Evolutionary conservation across 192 early-diverging fungal genomes (phyloP).

Genomic region (Irineochytrium annulatum): DNA sequence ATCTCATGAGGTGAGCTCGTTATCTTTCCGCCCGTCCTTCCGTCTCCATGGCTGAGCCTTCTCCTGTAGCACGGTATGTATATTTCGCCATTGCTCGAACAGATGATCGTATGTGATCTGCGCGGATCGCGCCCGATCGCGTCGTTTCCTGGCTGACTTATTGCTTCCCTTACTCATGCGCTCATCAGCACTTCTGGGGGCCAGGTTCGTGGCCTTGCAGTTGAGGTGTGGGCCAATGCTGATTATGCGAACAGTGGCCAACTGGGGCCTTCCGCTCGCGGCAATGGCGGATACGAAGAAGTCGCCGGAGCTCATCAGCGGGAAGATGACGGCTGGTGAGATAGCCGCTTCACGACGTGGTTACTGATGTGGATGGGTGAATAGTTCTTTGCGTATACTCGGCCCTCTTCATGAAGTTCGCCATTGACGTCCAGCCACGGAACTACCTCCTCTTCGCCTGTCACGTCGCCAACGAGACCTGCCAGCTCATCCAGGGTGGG

Average conservation of each 20-base stretch:
- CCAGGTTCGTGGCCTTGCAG: constrained; percentile 23
- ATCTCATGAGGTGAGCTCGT: constrained; percentile 42
- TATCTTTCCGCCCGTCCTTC: neutral
- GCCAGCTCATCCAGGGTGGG: constrained; percentile 84
- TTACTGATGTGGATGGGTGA: no score
- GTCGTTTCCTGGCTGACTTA: no score
- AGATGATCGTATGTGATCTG: no score
- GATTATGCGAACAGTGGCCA: constrained; percentile 35
- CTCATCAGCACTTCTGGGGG: constrained; percentile 50
- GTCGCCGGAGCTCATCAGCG: constrained; percentile 85
- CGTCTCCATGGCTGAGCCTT: no score
- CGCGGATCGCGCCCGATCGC: no score
- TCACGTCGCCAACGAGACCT: constrained; percentile 84
- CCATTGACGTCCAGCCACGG: constrained; percentile 82
- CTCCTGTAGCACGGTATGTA: constrained; percentile 1
- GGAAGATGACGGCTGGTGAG: constrained; percentile 85
- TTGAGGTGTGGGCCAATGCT: neutral
- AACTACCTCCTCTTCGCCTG: constrained; percentile 93
- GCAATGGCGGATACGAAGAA: constrained; percentile 90
- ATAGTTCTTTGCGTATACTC: constrained; percentile 83
- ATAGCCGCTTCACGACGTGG: neutral
- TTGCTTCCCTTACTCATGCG: no score
- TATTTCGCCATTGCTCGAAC: neutral
- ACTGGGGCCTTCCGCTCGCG: constrained; percentile 91
- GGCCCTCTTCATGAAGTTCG: constrained; percentile 90